These are phyloP conservation scores for Cicer chorassanicum DNA, from an alignment of 306 rosid species.

Conservation along the genomic window DNA sequence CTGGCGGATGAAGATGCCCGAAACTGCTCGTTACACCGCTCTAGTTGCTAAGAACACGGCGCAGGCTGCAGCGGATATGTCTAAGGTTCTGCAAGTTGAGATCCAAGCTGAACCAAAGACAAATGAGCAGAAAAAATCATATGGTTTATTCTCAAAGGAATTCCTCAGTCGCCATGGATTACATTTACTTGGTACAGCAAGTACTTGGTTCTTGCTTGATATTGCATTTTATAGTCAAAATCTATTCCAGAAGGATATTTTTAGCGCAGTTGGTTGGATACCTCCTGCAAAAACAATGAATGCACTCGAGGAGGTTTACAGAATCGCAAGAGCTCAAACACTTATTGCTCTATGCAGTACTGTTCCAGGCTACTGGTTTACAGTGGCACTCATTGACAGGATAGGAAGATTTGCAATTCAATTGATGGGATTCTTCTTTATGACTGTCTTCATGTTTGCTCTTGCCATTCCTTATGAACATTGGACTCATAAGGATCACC, in stretches of 20 bases:
- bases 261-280: slow-evolving; percentile 84
- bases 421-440: slow-evolving; percentile 82
- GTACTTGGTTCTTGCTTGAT: slow-evolving; percentile 83
- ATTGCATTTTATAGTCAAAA: slow-evolving; percentile 79
- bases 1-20: slow-evolving; percentile 82
- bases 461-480: slow-evolving; percentile 82
- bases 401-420: slow-evolving; percentile 76
- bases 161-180: slow-evolving; percentile 66
- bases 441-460: slow-evolving; percentile 86
- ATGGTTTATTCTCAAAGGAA: slow-evolving; percentile 65
- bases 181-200: slow-evolving; percentile 75
- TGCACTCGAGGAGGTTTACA: slow-evolving; percentile 69
- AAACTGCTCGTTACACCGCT: slow-evolving; percentile 79
- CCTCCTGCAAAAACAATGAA: slow-evolving; percentile 71
- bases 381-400: slow-evolving; percentile 70
- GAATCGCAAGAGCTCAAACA: slow-evolving; percentile 77
- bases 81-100: slow-evolving; percentile 72
- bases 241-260: slow-evolving; percentile 78
- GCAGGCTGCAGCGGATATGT: slow-evolving; percentile 76
- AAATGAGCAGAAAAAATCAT: slow-evolving; percentile 38
- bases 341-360: slow-evolving; percentile 79
- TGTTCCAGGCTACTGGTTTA: slow-evolving; percentile 83
- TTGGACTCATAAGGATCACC: slow-evolving; percentile 73
- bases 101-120: slow-evolving; percentile 56
- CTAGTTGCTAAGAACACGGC: slow-evolving; percentile 68